A percentile compares a stretch with the other conserved stretches of the same genome.
These are phyloP conservation scores for Phycomyces nitens DNA, from an alignment of 192 early-diverging fungal genomes.

Conservation along the genomic window DNA sequence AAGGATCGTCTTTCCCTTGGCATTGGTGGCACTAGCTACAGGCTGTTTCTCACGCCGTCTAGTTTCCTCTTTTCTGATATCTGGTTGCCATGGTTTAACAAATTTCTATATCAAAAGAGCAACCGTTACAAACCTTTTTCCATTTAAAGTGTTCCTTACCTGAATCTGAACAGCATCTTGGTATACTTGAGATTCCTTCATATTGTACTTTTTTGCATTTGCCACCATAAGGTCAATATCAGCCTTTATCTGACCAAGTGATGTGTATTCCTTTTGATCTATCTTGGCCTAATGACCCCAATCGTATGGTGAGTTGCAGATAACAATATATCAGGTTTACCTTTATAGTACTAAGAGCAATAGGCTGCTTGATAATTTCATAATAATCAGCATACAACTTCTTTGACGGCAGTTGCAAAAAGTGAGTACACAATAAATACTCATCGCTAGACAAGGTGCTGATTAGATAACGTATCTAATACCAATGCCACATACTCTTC, in stretches of 20 bases:
- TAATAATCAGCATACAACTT: conserved; percentile 47
- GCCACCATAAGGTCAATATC: conserved; percentile 46
- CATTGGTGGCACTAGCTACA: not conserved
- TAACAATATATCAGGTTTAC: conserved; percentile 17
- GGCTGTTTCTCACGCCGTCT: not conserved
- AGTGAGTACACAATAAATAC: conserved; percentile 29
- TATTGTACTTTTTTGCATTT: conserved; percentile 55
- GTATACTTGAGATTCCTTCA: conserved; percentile 42
- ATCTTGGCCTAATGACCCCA: conserved; percentile 21
- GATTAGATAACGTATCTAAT: too few relatives aligned
- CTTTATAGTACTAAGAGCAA: conserved; percentile 49
- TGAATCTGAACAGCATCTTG: conserved; percentile 44
- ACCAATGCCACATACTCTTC: conserved; percentile 15
- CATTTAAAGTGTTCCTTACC: conserved; percentile 24
- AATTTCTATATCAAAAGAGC: conserved; percentile 20
- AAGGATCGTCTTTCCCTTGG: not conserved
- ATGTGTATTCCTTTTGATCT: conserved; percentile 24
- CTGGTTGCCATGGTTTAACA: conserved; percentile 19
- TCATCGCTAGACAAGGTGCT: too few relatives aligned
- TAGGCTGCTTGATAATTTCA: conserved; percentile 51
- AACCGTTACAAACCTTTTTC: too few relatives aligned
- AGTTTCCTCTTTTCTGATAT: not conserved
- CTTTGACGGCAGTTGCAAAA: conserved; percentile 39
- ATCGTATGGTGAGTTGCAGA: not conserved
- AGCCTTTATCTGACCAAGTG: conserved; percentile 28